Conservation (phyloP, 148 eudicot species). For the Camellia granthamiana region DNA sequence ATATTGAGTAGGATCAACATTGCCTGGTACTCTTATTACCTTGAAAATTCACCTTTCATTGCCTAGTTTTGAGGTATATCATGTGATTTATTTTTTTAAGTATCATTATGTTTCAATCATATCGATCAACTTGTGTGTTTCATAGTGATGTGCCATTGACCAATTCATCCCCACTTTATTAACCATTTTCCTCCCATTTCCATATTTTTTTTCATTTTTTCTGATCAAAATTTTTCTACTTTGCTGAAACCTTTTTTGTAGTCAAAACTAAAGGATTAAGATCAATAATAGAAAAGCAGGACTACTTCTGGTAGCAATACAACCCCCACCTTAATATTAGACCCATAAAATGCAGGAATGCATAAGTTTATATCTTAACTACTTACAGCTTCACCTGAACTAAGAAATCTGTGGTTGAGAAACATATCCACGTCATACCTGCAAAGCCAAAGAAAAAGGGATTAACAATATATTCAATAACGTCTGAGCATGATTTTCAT, state of each 20-base stretch:
- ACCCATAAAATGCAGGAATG: not conserved
- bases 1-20: not conserved
- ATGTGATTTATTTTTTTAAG: not conserved
- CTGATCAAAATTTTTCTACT: not conserved
- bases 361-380: not conserved
- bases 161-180: not conserved
- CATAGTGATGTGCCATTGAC: not conserved
- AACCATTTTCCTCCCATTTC: not conserved
- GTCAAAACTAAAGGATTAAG: constrained; percentile 6
- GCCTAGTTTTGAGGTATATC: not conserved
- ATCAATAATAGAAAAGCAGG: not conserved
- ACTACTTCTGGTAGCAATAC: not conserved
- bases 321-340: not conserved
- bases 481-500: not conserved
- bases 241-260: not conserved
- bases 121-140: not conserved
- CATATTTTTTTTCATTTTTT: not conserved
- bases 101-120: not conserved
- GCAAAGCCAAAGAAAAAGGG: constrained; percentile 18
- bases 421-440: constrained; percentile 92
- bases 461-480: not conserved
- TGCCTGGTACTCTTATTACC: not conserved
- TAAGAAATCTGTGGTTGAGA: constrained; percentile 55
- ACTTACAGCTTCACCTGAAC: constrained; percentile 83
- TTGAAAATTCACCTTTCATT: not conserved